These are phyloP conservation scores for Reutealis trisperma DNA, from an alignment of 345 rosid genomes.

Conservation along the genomic window DNA sequence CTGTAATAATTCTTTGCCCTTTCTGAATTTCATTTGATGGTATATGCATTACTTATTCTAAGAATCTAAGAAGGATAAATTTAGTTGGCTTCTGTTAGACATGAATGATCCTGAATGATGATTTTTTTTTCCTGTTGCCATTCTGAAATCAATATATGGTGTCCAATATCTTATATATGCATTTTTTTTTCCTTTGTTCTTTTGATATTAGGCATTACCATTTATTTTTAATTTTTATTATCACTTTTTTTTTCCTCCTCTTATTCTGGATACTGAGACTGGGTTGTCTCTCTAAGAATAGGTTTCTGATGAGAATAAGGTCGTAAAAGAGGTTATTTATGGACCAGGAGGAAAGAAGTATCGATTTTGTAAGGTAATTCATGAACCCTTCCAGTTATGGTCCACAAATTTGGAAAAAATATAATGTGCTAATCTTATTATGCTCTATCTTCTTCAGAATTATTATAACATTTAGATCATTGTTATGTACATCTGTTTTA, in stretches of 20 bases:
- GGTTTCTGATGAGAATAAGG: constrained; percentile 73
- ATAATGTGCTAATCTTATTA: too few relatives aligned
- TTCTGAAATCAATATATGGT: background rate
- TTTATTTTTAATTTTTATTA: background rate
- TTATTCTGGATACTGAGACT: background rate
- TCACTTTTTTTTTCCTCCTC: background rate
- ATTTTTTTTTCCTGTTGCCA: background rate
- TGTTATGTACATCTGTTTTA: too few relatives aligned
- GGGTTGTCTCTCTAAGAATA: constrained; percentile 20
- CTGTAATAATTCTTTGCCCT: background rate
- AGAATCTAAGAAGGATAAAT: background rate
- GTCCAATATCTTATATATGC: background rate
- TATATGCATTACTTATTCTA: background rate
- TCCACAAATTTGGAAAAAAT: background rate
- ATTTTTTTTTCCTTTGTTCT: background rate
- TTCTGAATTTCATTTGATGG: background rate
- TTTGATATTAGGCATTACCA: background rate
- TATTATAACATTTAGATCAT: too few relatives aligned
- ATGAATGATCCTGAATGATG: background rate
- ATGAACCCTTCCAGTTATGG: constrained; percentile 1
- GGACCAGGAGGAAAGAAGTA: constrained; percentile 71
- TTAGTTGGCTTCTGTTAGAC: too few relatives aligned
- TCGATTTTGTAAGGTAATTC: constrained; percentile 79
- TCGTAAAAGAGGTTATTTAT: constrained; percentile 63
- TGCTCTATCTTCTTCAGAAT: too few relatives aligned